Evolutionary conservation across 371 early-diverging fungal genomes (phyloP), one percentile per base, ranked within the genome.

Genomic region (Lichtheimia hyalospora): DNA sequence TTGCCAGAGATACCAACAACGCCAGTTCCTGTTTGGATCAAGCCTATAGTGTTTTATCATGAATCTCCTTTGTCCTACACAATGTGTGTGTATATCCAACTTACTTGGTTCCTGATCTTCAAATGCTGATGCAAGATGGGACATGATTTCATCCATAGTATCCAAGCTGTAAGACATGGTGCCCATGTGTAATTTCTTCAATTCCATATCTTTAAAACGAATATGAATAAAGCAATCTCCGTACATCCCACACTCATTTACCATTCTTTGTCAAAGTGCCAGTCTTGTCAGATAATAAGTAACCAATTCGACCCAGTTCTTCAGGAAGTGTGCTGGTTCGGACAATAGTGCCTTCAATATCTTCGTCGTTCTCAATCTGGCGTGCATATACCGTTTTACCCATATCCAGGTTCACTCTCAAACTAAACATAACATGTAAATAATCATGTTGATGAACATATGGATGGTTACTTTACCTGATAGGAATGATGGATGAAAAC

Each of bases 181-280:
- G 44, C 99, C 99, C 89, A 99, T 89, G 66, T 99, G 99, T 44
- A 99, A 69, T 64, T 95, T 94, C 71, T 96, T 96, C 60, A 99
- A 84, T 63, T 95, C 96, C 99, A 99, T 99, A 61, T 96, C 95
- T 90, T 63, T 44, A 25, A 49, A 20, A 23, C 15, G 18, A 25
- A 18, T 43, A 43, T 6, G n/a, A 43, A 13, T 5, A 8, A 21
- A 10, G 16, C 15, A 46, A n/a, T 20, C 21, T 21, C 6, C 27
- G 10, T 0, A 16, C n/a, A 20, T n/a, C 5, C 15, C 5, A 49
- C 18, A 27, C 40, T 40, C 16, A 28, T 46, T 52, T 82, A 88
- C 92, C 94, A 73, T 99, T 99, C 69, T 96, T 85, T n/a, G 99
- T 99, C 65, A 99, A 72, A 8, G 99, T 99, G 8, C 99, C 99